Percentiles rank a stretch among this genome's conserved stretches.
These are phyloP conservation scores for Coffea humblotiana DNA, from an alignment of 305 asterid species.

Conservation along the genomic window DNA sequence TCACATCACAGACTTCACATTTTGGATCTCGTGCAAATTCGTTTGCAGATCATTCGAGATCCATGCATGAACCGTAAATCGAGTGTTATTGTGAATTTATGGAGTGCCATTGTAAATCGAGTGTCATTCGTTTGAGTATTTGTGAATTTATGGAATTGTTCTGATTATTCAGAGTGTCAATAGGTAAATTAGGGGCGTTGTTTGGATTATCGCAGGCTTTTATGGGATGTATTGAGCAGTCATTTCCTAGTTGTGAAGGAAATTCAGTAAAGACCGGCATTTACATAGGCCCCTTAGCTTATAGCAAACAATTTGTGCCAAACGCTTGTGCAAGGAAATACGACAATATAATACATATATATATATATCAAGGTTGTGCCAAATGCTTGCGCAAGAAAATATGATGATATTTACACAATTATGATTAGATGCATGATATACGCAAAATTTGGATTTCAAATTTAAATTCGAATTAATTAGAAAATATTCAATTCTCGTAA, in stretches of 20 bases:
- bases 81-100: background rate
- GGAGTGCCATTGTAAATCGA: no score
- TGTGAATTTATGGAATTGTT: background rate
- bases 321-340: background rate
- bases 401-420: no score
- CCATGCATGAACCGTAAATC: slow-evolving; percentile 27
- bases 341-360: no score
- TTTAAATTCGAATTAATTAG: no score
- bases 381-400: no score
- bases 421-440: no score
- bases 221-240: background rate
- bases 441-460: no score
- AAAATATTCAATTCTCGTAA: no score
- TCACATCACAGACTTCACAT: slow-evolving; percentile 54
- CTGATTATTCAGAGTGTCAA: background rate
- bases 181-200: slow-evolving; percentile 9
- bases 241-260: background rate
- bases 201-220: background rate
- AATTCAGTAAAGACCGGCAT: background rate
- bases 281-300: background rate
- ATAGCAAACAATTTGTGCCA: background rate
- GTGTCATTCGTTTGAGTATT: background rate
- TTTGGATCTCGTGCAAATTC: slow-evolving; percentile 40
- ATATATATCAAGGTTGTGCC: no score
- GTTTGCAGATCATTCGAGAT: slow-evolving; percentile 41